Base-by-base conservation (phyloP, 2,329 filamentous ascomycete species). In the Aspergillus proliferans region DNA sequence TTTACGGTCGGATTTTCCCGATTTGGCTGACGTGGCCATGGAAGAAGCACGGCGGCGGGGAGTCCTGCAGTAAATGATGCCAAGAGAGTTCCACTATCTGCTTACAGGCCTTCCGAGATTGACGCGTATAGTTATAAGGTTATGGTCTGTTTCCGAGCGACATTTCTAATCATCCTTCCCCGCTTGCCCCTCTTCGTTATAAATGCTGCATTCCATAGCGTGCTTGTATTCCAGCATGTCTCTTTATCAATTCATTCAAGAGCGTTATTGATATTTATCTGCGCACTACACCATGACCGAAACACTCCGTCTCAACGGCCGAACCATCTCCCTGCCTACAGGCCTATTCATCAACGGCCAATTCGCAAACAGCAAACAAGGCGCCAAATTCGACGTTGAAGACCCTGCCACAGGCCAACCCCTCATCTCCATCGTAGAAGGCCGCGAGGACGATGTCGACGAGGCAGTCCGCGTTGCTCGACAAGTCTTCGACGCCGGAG, bases 41-140 rank as follows among this genome's bases (percentile, higher is more conserved):
- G 56, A 56, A 30, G 57, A 59, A 42, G 57, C 55, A 28, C 55
- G 52, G 43, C 52, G 53, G 19, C 53, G 50, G 26, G 55, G 51
- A 4, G 22, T 22, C 22, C 6, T 22, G 22, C 22, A 22, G 22
- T 22, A 22, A 21, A 22, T 22, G 22, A 6, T 22, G 22, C 22
- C 22, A 22, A 22, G 22, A 22, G 22, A 22, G 22, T 22, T 3
- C 22, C 22, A 22, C 22, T 22, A 22, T 22, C 22, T 22, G 22
- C 22, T 22, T 22, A 22, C 22, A 6, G 22, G 22, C 22, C 5
- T 22, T 22, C 22, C 22, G 22, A 22, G 22, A 22, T 22, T 22
- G 22, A 22, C 22, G 22, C 5, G 22, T 22, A 22, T 22, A 21
- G 22, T 22, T 22, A 6, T 22, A 22, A 22, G 22, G 22, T 22